Conservation (phyloP, 208 protist genomes). For the Leishmania amazonensis region DNA sequence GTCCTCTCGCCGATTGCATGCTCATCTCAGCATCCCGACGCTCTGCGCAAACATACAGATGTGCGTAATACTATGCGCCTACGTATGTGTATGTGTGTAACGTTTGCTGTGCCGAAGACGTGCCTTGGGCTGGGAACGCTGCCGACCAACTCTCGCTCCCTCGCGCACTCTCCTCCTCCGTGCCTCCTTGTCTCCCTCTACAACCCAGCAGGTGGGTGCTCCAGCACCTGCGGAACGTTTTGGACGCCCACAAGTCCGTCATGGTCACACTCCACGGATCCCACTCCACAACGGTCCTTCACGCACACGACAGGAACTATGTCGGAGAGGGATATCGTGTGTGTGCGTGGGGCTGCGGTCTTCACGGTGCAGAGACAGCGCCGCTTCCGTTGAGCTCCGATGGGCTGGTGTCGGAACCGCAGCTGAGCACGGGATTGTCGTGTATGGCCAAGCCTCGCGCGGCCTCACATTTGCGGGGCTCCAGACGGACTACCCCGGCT, state of each 20-base stretch:
- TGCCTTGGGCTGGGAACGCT: background rate
- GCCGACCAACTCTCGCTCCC: background rate
- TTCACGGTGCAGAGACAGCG: background rate
- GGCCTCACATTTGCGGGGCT: background rate
- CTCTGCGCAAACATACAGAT: background rate
- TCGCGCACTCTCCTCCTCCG: background rate
- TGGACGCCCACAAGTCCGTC: background rate
- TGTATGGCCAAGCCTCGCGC: background rate
- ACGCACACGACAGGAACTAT: background rate
- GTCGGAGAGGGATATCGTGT: background rate
- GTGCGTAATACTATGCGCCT: too few relatives aligned
- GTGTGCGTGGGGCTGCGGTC: background rate
- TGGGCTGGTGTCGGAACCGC: background rate
- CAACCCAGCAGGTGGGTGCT: background rate
- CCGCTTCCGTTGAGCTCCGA: background rate
- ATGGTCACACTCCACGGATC: background rate
- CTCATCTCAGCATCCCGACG: too few relatives aligned
- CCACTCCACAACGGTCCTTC: background rate
- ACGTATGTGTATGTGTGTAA: background rate
- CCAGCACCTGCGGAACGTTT: background rate
- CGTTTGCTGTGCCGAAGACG: background rate
- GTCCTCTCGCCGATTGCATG: background rate
- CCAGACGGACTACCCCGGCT: background rate
- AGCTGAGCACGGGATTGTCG: background rate
- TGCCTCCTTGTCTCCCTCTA: background rate